These are phyloP conservation scores for Hyaloscypha hepaticicola DNA, from an alignment of 495 filamentous ascomycete genomes.

Conservation along the genomic window DNA sequence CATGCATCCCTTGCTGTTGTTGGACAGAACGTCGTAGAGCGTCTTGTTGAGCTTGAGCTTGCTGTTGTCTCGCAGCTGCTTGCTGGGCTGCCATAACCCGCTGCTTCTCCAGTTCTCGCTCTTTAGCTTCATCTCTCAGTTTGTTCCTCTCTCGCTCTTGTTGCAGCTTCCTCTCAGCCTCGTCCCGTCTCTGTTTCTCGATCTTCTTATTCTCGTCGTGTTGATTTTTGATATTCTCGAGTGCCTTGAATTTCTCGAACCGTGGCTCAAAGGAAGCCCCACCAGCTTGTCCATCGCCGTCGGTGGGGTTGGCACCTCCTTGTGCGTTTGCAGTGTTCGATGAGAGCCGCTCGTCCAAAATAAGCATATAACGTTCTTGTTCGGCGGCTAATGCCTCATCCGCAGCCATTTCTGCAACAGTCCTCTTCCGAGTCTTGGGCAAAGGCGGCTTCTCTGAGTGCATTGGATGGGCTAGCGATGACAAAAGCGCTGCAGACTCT, in stretches of 20 bases:
- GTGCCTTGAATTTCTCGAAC: conserved; percentile 86
- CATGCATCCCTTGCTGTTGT: conserved; percentile 28
- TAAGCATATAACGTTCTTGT: conserved; percentile 88
- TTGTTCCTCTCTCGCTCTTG: conserved; percentile 48
- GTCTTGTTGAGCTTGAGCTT: conserved; percentile 42
- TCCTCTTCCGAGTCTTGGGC: conserved; percentile 89
- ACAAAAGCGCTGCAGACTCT: conserved; percentile 65
- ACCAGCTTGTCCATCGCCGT: conserved; percentile 71
- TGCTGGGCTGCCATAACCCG: conserved; percentile 31
- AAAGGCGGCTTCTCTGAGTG: conserved; percentile 73
- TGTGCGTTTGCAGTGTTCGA: conserved; percentile 52
- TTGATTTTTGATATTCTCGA: conserved; percentile 78
- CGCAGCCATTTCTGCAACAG: conserved; percentile 87
- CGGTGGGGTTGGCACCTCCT: conserved; percentile 58
- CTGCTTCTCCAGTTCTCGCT: conserved; percentile 35
- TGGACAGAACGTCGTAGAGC: conserved; percentile 19
- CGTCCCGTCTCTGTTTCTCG: conserved; percentile 57
- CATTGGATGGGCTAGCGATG: conserved; percentile 69
- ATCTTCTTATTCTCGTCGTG: conserved; percentile 70
- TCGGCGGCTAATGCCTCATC: conserved; percentile 89
- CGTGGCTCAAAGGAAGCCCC: conserved; percentile 73
- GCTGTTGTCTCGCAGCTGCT: conserved; percentile 30
- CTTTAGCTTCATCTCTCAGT: conserved; percentile 37
- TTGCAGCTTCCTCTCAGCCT: conserved; percentile 63
- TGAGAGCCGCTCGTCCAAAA: conserved; percentile 81